Evolutionary conservation across 495 filamentous ascomycete genomes (phyloP), one percentile per base, ranked within the genome.

Genomic region (Aspergillus leporis): DNA sequence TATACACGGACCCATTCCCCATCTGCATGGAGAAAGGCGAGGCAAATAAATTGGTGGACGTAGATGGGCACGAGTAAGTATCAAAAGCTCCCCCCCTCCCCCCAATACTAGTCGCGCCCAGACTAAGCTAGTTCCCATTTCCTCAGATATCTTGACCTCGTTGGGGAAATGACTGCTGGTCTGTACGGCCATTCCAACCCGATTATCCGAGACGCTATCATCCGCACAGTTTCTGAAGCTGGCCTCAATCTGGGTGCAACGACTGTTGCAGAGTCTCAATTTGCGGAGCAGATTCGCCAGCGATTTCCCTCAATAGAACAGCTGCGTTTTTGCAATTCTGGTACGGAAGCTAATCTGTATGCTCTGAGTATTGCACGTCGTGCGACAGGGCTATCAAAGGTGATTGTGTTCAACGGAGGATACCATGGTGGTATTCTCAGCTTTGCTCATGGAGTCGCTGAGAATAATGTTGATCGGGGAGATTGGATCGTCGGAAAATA

Each of bases 1-100:
- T 88, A 0, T 77, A 86, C 66, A 75, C 74, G n/a, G 66, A 64
- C 4, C 85, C 85, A 0, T 88, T 85, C 56, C 84, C 84, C 0
- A 56, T 87, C 16, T 70, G 68, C 61, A 73, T 80, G 68, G 67
- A 62, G 52, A 74, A 54, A 23, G 80, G 75, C 28, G 60, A 71
- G 56, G 77, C 56, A 2, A 69, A 67, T 52, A 70, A 60, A 22
- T 61, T 81, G 31, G 72, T 49, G 0, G 53, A 58, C 28, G 45
- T 56, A 9, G 66, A 68, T 28, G 62, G 66, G 4, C 51, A 63
- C 21, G 62, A 62, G 62, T 66, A 21, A 10, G 60, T 51, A 10
- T 36, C n/a, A n/a, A n/a, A n/a, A n/a, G n/a, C 34, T 36, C 13
- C 1, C 8, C 49, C 38, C 60, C 56, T 79, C 71, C 25, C 53